Evolutionary conservation across 2,329 filamentous ascomycete genomes (phyloP), one percentile per base, ranked within the genome.

Genomic region (Alternaria incomplexa): DNA sequence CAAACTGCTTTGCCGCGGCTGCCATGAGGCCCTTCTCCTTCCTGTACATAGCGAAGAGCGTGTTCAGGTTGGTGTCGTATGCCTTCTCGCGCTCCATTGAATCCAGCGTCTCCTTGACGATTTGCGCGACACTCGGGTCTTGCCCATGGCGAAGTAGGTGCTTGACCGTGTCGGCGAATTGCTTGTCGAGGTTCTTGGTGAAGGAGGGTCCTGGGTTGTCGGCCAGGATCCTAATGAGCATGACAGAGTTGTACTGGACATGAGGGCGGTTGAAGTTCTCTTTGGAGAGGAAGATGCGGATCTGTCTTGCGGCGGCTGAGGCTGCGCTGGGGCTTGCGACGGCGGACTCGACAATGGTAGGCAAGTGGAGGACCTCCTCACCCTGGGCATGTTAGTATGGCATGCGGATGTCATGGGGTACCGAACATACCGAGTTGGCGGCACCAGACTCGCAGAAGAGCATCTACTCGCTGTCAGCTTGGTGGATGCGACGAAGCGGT

Each of bases 161-260:
- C 81, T 94, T 95, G 15, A 92, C 82, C 1, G 89, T 89, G 45
- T 90, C 86, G 56, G 92, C 88, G 75, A 97, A 98, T 73, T 93
- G 93, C 75, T 90, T 86, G 80, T 97, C 94, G 45, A 98, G 81
- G 78, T 97, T 94, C 69, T 91, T 88, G n/a, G 95, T 97, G 75
- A 99, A 99, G 2, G 89, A 93, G 56, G 87, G 86, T 28, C 95
- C 95, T 0, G 96, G 96, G 78, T 99, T 97, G 79, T 98, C 94
- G 71, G 90, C 86, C 68, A 99, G 84, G 74, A 99, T 99, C 65
- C 95, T 91, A 70, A 96, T 85, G 59, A 99, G 87, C 96, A 98
- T 98, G 74, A 98, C 89, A 66, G 93, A 91, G 82, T 98, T 97
- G 85, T 97, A 98, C 80, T 98, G 95, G 70, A 90, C 89, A 72